These are phyloP conservation scores for Anastatica hierochuntica DNA, from an alignment of 345 rosid genomes.

Conservation along the genomic window DNA sequence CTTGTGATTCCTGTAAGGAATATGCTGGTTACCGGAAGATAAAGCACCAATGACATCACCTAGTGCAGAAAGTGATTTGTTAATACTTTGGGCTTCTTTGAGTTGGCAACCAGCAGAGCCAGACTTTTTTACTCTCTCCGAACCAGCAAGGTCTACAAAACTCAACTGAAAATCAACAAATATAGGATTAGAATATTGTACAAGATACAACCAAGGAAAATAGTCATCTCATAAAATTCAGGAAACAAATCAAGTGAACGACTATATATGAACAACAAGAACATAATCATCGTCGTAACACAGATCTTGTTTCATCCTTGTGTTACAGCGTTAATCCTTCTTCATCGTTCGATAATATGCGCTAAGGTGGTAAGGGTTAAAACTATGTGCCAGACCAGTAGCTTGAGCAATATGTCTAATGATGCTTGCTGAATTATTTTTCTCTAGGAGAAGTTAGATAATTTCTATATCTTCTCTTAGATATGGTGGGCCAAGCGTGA, in stretches of 20 bases:
- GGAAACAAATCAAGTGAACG: too few relatives aligned
- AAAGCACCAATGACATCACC: slow-evolving; percentile 93
- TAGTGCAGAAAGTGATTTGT: slow-evolving; percentile 89
- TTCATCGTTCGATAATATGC: too few relatives aligned
- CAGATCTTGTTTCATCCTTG: too few relatives aligned
- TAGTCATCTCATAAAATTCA: not conserved
- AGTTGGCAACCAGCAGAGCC: slow-evolving; percentile 85
- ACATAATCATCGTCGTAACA: too few relatives aligned
- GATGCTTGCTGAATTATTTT: not conserved
- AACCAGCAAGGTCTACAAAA: slow-evolving; percentile 98
- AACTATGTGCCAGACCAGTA: not conserved
- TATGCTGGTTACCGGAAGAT: slow-evolving; percentile 76
- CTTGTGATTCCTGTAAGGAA: slow-evolving; percentile 93
- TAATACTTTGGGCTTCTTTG: slow-evolving; percentile 96
- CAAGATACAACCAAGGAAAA: too few relatives aligned
- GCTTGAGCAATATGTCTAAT: not conserved
- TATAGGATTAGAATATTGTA: not conserved
- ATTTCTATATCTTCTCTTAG: too few relatives aligned
- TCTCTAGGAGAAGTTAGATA: not conserved
- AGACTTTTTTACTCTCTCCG: slow-evolving; percentile 88
- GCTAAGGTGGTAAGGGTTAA: too few relatives aligned
- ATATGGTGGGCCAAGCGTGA: too few relatives aligned
- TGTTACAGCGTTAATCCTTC: too few relatives aligned
- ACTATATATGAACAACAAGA: too few relatives aligned
- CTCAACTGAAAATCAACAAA: slow-evolving; percentile 52